Evolutionary conservation across 345 rosid species (phyloP), one percentile per base, ranked within the genome.

Genomic region (Cochlearia excelsa): DNA sequence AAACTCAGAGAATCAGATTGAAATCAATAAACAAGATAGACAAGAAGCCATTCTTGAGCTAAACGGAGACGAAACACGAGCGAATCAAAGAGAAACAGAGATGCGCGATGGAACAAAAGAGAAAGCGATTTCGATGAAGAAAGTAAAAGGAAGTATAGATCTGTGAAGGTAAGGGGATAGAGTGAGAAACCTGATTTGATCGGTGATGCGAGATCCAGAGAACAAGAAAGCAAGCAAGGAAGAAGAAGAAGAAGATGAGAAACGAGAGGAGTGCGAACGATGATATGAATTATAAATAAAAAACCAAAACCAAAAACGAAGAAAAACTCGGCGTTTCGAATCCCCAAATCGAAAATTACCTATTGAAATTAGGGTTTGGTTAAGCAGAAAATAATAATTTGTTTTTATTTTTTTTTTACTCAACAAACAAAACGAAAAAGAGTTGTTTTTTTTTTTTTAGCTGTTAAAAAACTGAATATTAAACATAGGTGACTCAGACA

Each of bases 311-410:
- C 23, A 16, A 16, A 16, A 16, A 16, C 23, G 23, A 27, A n/a
- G 35, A 26, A 43, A 27, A 33, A 51, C 65, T 58, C 71, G 58
- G 57, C 73, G 73, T 54, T 69, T 61, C 67, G 51, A 69, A 40
- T 69, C 63, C 67, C 67, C 67, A 54, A 61, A 69, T 61, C 52
- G 39, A 67, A 34, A 16, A 16, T 16, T 33, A 11, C n/a, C 37
- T 5, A 30, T 54, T 7, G 4, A 48, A 49, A 62, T 69, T 69
- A 62, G 74, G 74, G 74, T 63, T 69, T 55, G 68, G 73, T 61
- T 40, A 7, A 29, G 4, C 9, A 28, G 7, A 10, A 29, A 30
- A 26, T 26, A 0, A 23, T 0, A 39, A 35, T 59, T 38, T 23
- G 5, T 52, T 26, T 2, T 30, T 16, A 0, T 35, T 9, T 30